Percentiles rank a stretch among this genome's conserved stretches.
Evolutionary conservation across 1,284 basidiomycete genomes (phyloP).

Genomic region (Porodaedalea pini): DNA sequence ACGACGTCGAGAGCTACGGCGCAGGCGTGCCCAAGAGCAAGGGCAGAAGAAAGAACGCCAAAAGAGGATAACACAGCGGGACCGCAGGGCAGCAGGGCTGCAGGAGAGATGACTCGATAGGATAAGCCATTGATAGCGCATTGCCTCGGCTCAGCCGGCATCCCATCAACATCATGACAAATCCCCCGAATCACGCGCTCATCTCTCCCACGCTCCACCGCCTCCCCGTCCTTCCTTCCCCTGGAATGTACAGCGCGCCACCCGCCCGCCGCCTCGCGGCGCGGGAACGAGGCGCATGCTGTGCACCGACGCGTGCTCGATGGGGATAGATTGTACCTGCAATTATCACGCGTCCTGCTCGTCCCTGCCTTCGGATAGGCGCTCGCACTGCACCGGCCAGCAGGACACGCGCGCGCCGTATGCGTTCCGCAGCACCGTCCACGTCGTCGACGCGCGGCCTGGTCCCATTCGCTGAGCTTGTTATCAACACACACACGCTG

Average conservation of each 20-base stretch:
- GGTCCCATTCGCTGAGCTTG: background rate
- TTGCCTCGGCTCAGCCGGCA: too few relatives aligned
- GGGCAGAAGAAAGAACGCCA: background rate
- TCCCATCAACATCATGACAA: slow-evolving; percentile 9
- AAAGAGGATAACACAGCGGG: background rate
- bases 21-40: background rate
- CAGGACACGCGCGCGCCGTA: background rate
- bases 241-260: background rate
- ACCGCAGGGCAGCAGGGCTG: background rate
- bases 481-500: background rate
- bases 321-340: background rate
- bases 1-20: background rate
- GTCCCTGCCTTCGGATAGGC: background rate
- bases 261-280: background rate
- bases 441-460: background rate
- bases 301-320: slow-evolving; percentile 4
- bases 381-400: background rate
- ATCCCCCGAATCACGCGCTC: slow-evolving; percentile 1
- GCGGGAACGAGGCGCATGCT: slow-evolving; percentile 16
- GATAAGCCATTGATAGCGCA: background rate
- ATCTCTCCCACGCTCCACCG: slow-evolving; percentile 6
- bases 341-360: background rate
- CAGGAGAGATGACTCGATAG: slow-evolving; percentile 7
- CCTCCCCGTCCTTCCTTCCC: background rate
- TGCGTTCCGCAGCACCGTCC: background rate